Percentiles rank a stretch among this genome's conserved stretches.
Evolutionary conservation across 495 filamentous ascomycete species (phyloP).

Genomic region (Evernia prunastri): DNA sequence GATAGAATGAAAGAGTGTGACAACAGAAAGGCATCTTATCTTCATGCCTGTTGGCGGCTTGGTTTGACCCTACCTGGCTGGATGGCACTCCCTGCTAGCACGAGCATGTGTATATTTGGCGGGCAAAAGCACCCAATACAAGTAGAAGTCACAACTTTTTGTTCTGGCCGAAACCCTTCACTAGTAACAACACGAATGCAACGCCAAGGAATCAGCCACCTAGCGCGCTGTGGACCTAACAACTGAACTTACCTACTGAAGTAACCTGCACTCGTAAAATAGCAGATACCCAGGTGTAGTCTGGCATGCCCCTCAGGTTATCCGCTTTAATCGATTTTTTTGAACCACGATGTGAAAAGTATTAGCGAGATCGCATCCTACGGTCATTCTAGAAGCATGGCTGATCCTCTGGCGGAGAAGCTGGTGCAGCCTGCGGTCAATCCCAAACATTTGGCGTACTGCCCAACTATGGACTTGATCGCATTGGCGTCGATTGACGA

Average conservation of each 20-base stretch:
- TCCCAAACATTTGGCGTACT: conserved; percentile 57
- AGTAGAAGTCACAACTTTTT: too few species aligned
- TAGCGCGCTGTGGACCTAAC: too few species aligned
- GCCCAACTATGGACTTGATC: conserved; percentile 76
- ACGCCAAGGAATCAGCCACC: too few species aligned
- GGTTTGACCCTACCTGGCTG: background rate
- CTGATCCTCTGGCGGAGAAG: conserved; percentile 44
- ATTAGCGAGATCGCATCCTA: background rate
- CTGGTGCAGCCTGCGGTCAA: conserved; percentile 50
- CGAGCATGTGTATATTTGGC: background rate
- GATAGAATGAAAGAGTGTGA: conserved; percentile 54
- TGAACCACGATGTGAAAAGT: background rate
- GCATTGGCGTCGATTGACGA: conserved; percentile 62
- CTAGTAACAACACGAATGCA: too few species aligned
- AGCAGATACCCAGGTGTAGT: too few species aligned
- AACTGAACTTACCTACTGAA: too few species aligned
- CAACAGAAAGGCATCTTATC: background rate
- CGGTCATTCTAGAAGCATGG: conserved; percentile 16
- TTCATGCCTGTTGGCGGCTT: background rate
- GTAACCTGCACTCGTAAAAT: too few species aligned
- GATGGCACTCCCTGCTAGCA: background rate
- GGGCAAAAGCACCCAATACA: background rate
- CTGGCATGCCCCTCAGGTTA: background rate
- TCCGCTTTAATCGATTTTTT: background rate
- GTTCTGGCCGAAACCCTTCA: background rate